Base-by-base conservation (phyloP, 345 rosid genomes). In the Erodium maritimum region DNA sequence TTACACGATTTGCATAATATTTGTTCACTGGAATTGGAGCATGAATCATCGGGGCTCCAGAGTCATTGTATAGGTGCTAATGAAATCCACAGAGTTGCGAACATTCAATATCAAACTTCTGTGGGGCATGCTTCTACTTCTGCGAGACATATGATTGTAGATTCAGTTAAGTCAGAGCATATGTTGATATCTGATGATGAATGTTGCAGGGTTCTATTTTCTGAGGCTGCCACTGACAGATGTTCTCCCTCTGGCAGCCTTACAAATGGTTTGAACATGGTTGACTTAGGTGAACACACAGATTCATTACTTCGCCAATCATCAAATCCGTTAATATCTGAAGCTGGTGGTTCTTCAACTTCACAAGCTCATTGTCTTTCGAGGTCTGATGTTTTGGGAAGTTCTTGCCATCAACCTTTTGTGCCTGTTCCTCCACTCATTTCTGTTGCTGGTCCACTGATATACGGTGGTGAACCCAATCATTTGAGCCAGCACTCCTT, bases 121-220 rank as follows among this genome's bases (percentile, higher is more conserved):
- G 54, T 65, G 68, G 79, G 65, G 62, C 67, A 65, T 60, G 71
- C 69, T 75, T 74, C 81, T 73, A 61, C 80, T 69, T 67, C 79
- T 50, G 37, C 69, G 53, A 74, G 77, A 61, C 72, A 73, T 72
- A 64, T 73, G 51, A 73, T 61, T 34, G 65, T 62, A 21, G 63
- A 63, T 59, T 63, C 79, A 37, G 66, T 71, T 23, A 78, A 69
- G 63, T 69, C 74, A 65, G 83, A 82, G 57, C 76, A 77, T 23
- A 67, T 82, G 56, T 68, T 87, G 75, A 73, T 85, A 71, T 71
- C 96, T 14, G 96, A 93, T 68, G 96, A 87, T 65, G 97, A 90
- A 71, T 90, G 91, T 65, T 89, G 95, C 71, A 74, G 80, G 79
- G 74, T 77, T 65, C 80, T 89, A 69, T 85, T 93, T 56, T 73